Evolutionary conservation across 495 filamentous ascomycete species (phyloP), one percentile per base, ranked within the genome.

Genomic region (Parachaetomium inaequale): DNA sequence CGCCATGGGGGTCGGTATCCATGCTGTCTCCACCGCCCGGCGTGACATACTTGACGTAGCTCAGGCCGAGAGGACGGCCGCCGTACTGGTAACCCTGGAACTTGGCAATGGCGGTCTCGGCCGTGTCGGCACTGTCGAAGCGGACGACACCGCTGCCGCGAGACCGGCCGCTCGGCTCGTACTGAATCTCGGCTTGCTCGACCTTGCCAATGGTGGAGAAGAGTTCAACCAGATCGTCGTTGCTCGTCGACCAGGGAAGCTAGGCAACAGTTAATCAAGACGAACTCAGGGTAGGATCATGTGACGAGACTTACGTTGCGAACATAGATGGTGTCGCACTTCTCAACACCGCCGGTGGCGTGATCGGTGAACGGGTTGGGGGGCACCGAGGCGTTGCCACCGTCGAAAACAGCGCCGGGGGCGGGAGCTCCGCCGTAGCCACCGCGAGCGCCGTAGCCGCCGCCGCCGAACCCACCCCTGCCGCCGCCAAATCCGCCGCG

Each of bases 141-240:
- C 93, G 85, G 55, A 98, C 95, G 46, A 98, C 94, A 71, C 94
- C 94, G 51, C 90, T 96, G 52, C 94, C 94, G 59, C 91, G 88
- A 56, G 95, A 98, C 66, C 94, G 91, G 50, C 94, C 93, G 70
- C 95, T 96, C 8, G 90, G 89, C 70, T 98, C 95, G 70, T 98
- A 98, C 77, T 98, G 95, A 53, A 98, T 98, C 78, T 98, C 95
- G 12, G 94, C 94, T 66, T 91, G 91, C 67, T 96, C 92, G 63
- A 98, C 94, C 76, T 96, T 96, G 49, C 93, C 94, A 71, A 98
- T 98, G 7, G 94, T 98, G 31, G 88, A 92, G 83, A 98, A 98
- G 15, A 98, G 83, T 70, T 98, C 94, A 50, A 97, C 83, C 5
- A 98, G 76, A 74, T 98, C 94, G 59, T 98, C 95, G 68, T 98